Evolutionary conservation across 1,139 yeast genomes (phyloP).

Genomic region (Taphrina flavorubra): DNA sequence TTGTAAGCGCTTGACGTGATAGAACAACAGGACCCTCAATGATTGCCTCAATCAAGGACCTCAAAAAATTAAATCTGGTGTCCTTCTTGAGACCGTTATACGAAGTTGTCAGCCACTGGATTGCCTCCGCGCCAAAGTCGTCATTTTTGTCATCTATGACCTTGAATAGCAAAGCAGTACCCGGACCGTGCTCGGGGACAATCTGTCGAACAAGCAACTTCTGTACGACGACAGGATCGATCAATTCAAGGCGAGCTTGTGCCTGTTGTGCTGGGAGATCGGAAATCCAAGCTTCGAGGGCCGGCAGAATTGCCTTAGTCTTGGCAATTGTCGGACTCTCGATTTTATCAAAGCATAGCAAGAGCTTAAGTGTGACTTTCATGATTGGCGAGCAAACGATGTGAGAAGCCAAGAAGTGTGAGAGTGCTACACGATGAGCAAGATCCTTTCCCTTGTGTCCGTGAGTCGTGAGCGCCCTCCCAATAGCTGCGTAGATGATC

Average conservation of each 20-base stretch:
- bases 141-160: conserved; percentile 58
- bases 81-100: conserved; percentile 66
- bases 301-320: conserved; percentile 45
- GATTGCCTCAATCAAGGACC: conserved; percentile 63
- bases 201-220: conserved; percentile 50
- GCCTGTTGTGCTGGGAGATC: conserved; percentile 52
- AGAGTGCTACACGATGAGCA: conserved; percentile 42
- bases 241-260: conserved; percentile 23
- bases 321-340: conserved; percentile 47
- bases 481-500: conserved; percentile 54
- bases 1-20: conserved; percentile 63
- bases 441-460: conserved; percentile 48
- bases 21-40: conserved; percentile 54
- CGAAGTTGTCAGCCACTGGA: conserved; percentile 60
- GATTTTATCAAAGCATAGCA: conserved; percentile 47
- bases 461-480: conserved; percentile 46
- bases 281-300: conserved; percentile 55
- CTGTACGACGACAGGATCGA: conserved; percentile 58
- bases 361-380: conserved; percentile 43
- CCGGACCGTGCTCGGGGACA: conserved; percentile 63
- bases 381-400: conserved; percentile 44
- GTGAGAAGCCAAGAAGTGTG: conserved; percentile 46
- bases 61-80: conserved; percentile 63
- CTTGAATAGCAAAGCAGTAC: conserved; percentile 65
- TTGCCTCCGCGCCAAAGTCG: conserved; percentile 60